These are phyloP conservation scores for Strombidium stylifer DNA, from an alignment of 73 alveolate genomes.

Conservation along the genomic window DNA sequence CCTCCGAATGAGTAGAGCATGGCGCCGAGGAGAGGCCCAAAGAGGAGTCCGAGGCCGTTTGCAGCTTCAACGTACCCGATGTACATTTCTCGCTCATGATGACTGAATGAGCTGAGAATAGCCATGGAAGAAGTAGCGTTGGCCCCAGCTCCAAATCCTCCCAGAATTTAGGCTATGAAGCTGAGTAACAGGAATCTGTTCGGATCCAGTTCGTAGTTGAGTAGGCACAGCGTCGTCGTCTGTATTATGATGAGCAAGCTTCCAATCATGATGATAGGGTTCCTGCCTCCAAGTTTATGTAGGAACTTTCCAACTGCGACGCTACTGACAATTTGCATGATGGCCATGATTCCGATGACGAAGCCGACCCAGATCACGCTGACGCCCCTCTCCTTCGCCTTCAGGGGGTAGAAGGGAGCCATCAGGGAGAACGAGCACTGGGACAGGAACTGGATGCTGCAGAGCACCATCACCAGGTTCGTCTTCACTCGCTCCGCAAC, in stretches of 20 bases:
- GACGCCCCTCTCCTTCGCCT: slow-evolving; percentile 14
- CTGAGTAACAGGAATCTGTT: slow-evolving; percentile 26
- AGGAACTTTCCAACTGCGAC: too few relatives aligned
- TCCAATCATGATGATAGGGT: too few relatives aligned
- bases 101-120: slow-evolving; percentile 29
- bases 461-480: too few relatives aligned
- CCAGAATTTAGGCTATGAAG: slow-evolving; percentile 20
- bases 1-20: slow-evolving; percentile 54
- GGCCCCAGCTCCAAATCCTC: slow-evolving; percentile 46
- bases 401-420: slow-evolving; percentile 37
- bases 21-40: slow-evolving; percentile 63
- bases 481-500: too few relatives aligned
- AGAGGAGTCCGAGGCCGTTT: slow-evolving; percentile 39
- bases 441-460: slow-evolving; percentile 21
- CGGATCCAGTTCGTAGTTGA: too few relatives aligned
- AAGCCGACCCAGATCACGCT: slow-evolving; percentile 28
- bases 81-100: slow-evolving; percentile 16
- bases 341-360: slow-evolving; percentile 25
- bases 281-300: too few relatives aligned
- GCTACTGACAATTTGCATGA: too few relatives aligned
- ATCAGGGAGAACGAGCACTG: slow-evolving; percentile 30
- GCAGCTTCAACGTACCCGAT: slow-evolving; percentile 48
- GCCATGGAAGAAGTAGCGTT: slow-evolving; percentile 43
- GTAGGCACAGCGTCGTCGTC: too few relatives aligned
- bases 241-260: too few relatives aligned